Percentiles rank a stretch among this genome's conserved stretches.
Evolutionary conservation across 768 basidiomycete species (phyloP).

Genomic region (Lactarius hatsudake): DNA sequence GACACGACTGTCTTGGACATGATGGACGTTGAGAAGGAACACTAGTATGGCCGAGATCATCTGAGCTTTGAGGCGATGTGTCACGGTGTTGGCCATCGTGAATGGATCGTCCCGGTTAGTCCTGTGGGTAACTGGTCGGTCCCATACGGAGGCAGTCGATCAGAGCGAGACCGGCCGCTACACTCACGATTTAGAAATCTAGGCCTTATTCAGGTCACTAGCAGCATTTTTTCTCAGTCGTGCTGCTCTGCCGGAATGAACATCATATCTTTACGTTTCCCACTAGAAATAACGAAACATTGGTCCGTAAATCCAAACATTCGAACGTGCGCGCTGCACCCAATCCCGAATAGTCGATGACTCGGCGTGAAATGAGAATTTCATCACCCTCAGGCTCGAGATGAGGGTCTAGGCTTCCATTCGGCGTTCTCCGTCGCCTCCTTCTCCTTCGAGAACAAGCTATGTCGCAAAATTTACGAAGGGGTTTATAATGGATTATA

Average conservation of each 20-base stretch:
- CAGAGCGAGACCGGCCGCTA: neutral
- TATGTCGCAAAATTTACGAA: too few relatives aligned
- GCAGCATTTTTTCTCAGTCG: constrained; percentile 3
- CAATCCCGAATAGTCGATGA: neutral
- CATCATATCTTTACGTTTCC: constrained; percentile 6
- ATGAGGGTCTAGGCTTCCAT: neutral
- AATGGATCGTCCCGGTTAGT: neutral
- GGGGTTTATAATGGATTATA: too few relatives aligned
- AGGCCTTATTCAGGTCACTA: neutral
- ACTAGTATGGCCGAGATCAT: neutral
- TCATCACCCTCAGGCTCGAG: neutral
- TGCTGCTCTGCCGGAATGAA: neutral
- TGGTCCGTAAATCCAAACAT: too few relatives aligned
- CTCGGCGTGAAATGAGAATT: neutral
- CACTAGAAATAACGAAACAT: neutral
- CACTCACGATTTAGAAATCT: neutral
- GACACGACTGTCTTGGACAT: constrained; percentile 15
- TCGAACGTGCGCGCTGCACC: neutral
- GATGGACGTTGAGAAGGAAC: constrained; percentile 24
- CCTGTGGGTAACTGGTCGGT: constrained; percentile 5
- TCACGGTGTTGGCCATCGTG: neutral
- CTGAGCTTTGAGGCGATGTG: neutral
- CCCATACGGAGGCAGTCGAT: constrained; percentile 7
- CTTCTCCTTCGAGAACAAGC: neutral
- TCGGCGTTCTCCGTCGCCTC: neutral